Conservation (phyloP, 805 yeast species). For the Ogataea henricii region DNA sequence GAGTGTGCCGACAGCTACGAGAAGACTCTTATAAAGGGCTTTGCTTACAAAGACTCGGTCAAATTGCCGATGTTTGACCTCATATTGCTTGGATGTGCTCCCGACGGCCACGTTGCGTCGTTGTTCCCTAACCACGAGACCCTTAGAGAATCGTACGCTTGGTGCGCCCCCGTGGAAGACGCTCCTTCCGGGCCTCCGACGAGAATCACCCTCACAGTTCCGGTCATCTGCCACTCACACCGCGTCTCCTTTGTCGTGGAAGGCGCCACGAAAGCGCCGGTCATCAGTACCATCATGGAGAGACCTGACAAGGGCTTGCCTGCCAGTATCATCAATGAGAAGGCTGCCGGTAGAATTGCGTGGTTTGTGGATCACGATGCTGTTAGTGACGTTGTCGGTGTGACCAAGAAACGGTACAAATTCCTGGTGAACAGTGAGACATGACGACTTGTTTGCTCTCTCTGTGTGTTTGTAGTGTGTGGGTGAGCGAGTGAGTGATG, state of each 20-base stretch:
- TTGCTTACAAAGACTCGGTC: slow-evolving; percentile 95
- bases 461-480: background rate
- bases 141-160: slow-evolving; percentile 84
- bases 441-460: background rate
- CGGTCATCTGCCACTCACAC: slow-evolving; percentile 92
- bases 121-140: slow-evolving; percentile 91
- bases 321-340: slow-evolving; percentile 88
- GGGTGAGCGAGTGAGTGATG: too few species aligned
- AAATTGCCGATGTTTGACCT: slow-evolving; percentile 94
- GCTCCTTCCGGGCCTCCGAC: slow-evolving; percentile 88
- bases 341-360: slow-evolving; percentile 93
- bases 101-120: slow-evolving; percentile 98
- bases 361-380: slow-evolving; percentile 99
- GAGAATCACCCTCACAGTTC: slow-evolving; percentile 88
- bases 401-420: slow-evolving; percentile 72
- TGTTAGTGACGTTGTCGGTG: slow-evolving; percentile 67
- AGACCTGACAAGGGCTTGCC: slow-evolving; percentile 97
- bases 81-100: slow-evolving; percentile 93
- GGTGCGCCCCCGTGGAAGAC: slow-evolving; percentile 91
- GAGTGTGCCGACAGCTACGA: slow-evolving; percentile 96
- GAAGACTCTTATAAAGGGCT: slow-evolving; percentile 78
- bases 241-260: slow-evolving; percentile 94
- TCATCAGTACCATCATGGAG: slow-evolving; percentile 88
- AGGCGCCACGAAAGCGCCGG: slow-evolving; percentile 93
- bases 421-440: slow-evolving; percentile 38